phyloP scores from a whole-genome alignment of 306 rosid species.

The Dalbergia cochinchinensis region DNA sequence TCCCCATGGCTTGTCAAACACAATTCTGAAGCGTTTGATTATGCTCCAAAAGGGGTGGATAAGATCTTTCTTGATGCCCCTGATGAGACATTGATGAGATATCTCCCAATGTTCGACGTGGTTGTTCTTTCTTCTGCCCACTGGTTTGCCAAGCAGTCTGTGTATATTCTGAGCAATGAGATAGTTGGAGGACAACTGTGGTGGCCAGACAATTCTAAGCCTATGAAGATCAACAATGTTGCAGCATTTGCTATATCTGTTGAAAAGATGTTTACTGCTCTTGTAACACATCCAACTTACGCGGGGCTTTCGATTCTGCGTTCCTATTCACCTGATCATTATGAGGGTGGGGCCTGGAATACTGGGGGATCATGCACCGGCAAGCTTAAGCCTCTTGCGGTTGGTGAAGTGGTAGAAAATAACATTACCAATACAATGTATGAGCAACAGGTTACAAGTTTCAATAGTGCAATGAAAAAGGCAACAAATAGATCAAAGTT shows the following conservation, averaged over 20 bases:
- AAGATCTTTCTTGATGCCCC: conserved; percentile 92
- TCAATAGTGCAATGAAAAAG: conserved; percentile 64
- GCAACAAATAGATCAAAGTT: conserved; percentile 66
- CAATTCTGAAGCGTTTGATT: conserved; percentile 70
- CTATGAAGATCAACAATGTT: conserved; percentile 68
- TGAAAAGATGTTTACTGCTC: conserved; percentile 77
- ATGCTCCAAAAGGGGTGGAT: conserved; percentile 72
- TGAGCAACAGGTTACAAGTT: conserved; percentile 76
- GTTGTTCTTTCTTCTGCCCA: conserved; percentile 92
- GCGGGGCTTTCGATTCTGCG: conserved; percentile 78
- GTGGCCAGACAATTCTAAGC: conserved; percentile 84
- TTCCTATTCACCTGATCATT: conserved; percentile 95
- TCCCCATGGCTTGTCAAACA: conserved; percentile 94
- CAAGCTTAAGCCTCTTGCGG: conserved; percentile 74
- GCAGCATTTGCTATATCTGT: conserved; percentile 85
- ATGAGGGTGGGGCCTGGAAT: conserved; percentile 97
- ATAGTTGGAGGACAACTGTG: conserved; percentile 96
- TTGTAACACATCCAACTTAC: conserved; percentile 74
- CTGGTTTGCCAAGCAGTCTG: conserved; percentile 97
- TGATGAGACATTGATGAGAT: conserved; percentile 73
- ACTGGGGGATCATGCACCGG: conserved; percentile 99
- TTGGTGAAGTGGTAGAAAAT: conserved; percentile 72
- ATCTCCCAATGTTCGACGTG: conserved; percentile 75
- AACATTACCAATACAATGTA: conserved; percentile 74
- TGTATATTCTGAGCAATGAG: conserved; percentile 73